These are phyloP conservation scores for Hawksworthiomyces lignivorus DNA, from an alignment of 2,329 filamentous ascomycete species.

Conservation along the genomic window DNA sequence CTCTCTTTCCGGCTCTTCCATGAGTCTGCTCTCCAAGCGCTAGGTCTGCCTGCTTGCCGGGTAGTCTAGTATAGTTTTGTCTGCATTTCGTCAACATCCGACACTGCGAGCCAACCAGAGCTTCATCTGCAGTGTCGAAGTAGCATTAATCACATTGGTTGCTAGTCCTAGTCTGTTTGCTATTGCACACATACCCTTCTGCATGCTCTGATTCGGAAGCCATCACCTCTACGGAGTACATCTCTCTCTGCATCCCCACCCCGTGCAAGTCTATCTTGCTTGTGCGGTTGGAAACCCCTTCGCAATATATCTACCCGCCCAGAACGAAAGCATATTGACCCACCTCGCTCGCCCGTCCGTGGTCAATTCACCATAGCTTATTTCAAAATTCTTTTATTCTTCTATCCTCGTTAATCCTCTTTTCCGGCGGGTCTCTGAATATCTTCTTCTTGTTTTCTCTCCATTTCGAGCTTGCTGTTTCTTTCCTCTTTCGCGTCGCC, in stretches of 20 bases:
- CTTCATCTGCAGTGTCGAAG: background rate
- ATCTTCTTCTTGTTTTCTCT: background rate
- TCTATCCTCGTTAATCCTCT: background rate
- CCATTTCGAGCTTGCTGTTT: background rate
- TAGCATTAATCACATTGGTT: no score
- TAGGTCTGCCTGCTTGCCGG: background rate
- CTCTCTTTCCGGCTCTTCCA: background rate
- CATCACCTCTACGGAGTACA: background rate
- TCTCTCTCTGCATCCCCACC: no score
- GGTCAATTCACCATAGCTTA: background rate
- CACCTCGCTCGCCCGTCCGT: background rate
- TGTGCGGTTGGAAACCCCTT: background rate
- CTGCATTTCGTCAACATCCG: background rate
- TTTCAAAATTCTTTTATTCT: background rate
- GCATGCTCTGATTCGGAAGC: no score
- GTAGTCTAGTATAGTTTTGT: background rate
- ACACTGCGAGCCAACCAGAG: no score
- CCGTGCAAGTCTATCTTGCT: background rate
- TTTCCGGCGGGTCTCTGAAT: no score
- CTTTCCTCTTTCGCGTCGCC: background rate
- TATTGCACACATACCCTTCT: no score
- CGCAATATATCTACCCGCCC: slow-evolving; percentile 8
- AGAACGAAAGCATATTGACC: background rate
- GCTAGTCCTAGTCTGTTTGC: no score
- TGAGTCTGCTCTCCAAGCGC: background rate